phyloP scores from a whole-genome alignment of 116 monocot species.

The Zostera marina region DNA sequence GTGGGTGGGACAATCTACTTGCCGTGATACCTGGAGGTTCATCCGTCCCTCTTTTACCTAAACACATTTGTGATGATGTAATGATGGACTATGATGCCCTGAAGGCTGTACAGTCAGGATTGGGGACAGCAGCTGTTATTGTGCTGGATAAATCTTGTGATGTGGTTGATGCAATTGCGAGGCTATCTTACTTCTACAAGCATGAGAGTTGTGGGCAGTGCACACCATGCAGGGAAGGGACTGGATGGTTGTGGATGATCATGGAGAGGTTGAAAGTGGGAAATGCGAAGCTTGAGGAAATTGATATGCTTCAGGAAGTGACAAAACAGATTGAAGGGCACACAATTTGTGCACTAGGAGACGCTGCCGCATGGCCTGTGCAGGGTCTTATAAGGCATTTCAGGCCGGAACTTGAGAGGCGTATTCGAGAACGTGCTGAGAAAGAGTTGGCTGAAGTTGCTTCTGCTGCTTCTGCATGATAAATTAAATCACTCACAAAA shows the following conservation, averaged over 20 bases:
- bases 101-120: conserved; percentile 79
- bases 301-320: conserved; percentile 96
- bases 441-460: conserved; percentile 73
- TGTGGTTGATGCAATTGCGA: conserved; percentile 86
- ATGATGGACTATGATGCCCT: conserved; percentile 95
- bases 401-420: conserved; percentile 84
- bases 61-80: conserved; percentile 84
- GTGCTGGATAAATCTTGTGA: conserved; percentile 93
- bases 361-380: conserved; percentile 98
- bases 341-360: conserved; percentile 89
- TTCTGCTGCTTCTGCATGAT: conserved; percentile 17
- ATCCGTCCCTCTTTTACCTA: conserved; percentile 83
- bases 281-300: conserved; percentile 88
- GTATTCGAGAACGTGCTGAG: conserved; percentile 62
- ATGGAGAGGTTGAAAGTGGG: conserved; percentile 97
- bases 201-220: conserved; percentile 98
- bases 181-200: conserved; percentile 93
- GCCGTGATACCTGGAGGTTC: conserved; percentile 91
- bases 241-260: conserved; percentile 38
- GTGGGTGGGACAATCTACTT: conserved; percentile 94
- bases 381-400: conserved; percentile 93
- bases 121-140: conserved; percentile 92
- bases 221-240: conserved; percentile 95
- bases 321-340: conserved; percentile 98
- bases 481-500: too few species aligned